Evolutionary conservation across 208 protist species (phyloP), one percentile per base, ranked within the genome.

Genomic region (Acanthamoeba quina): DNA sequence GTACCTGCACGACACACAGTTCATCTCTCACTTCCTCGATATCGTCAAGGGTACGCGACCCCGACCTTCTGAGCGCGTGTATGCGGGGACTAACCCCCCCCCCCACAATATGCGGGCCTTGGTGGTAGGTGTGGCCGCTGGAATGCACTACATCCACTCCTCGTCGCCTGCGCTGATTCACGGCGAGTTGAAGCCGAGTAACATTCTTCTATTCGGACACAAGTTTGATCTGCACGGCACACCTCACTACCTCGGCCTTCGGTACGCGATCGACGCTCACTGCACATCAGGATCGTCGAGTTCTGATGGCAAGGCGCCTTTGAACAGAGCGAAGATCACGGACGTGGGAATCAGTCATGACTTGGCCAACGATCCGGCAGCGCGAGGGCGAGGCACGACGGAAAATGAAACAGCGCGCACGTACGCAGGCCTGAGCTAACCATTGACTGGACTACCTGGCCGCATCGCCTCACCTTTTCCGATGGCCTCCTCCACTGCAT

Each of bases 141-240:
- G 49, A 13, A 64, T 90, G 82, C 26, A 9, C 31, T 68, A 90
- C 11, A 9, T 90, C 19, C 82, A 90, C 52, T 17, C 56, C 11
- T 34, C 82, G 17, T 70, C 56, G 3, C 82, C 82, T 9, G 5
- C 49, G 34, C 24, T 90, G 17, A 31, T 90, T n/a, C 82, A 90
- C 26, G 31, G 49, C n/a, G 52, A 90, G 49, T 24, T 90, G 29
- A 90, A 90, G 49, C 82, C 82, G 41, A 68, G 56, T 31, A 90
- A 90, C 19, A 64, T 90, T 47, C 58, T 90, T 17, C n/a, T 90
- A 2, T 90, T 90, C n/a, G 82, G 82, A 31, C 31, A 82, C 44
- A 82, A 82, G 72, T 54, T 82, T 52, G 72, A 82, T 52, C 72
- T 82, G 3, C 34, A 44, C 21, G 72, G 72, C 34, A 82, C 72